phyloP scores from a whole-genome alignment of 2,329 filamentous ascomycete species.

The Beauveria pseudobassiana region DNA sequence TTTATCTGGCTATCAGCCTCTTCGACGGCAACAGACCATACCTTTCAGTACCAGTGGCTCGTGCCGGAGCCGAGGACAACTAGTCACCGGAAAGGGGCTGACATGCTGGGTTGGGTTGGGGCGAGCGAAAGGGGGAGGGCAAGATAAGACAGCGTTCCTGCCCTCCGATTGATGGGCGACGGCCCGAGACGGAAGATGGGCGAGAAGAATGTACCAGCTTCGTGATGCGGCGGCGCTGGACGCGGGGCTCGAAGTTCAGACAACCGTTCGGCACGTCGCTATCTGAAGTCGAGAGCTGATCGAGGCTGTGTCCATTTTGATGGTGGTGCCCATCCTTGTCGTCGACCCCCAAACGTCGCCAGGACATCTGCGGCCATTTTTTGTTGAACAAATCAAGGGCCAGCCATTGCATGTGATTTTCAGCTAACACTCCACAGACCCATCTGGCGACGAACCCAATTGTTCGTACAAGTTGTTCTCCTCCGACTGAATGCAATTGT shows the following conservation, averaged over 20 bases:
- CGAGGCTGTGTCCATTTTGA: background rate
- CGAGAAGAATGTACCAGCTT: background rate
- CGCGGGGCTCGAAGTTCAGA: background rate
- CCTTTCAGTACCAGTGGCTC: background rate
- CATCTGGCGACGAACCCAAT: slow-evolving; percentile 5
- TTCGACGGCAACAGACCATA: no score
- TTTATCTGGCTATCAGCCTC: no score
- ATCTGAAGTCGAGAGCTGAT: no score
- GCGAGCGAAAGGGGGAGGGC: background rate
- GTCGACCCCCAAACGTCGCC: background rate
- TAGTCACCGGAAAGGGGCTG: no score
- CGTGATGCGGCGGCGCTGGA: background rate
- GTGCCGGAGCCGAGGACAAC: background rate
- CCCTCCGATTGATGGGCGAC: background rate
- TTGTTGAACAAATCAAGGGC: slow-evolving; percentile 9
- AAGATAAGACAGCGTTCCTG: background rate
- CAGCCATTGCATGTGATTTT: slow-evolving; percentile 6
- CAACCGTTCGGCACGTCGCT: background rate
- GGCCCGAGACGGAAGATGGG: slow-evolving; percentile 3
- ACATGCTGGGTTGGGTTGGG: background rate
- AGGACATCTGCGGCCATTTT: background rate
- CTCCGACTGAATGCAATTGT: background rate
- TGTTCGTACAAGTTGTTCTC: background rate
- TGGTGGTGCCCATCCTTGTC: background rate
- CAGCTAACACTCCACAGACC: slow-evolving; percentile 9